A percentile compares a stretch with the other conserved stretches of the same genome.
Evolutionary conservation across 441 rosid genomes (phyloP).

Genomic region (Codiaeum variegatum): DNA sequence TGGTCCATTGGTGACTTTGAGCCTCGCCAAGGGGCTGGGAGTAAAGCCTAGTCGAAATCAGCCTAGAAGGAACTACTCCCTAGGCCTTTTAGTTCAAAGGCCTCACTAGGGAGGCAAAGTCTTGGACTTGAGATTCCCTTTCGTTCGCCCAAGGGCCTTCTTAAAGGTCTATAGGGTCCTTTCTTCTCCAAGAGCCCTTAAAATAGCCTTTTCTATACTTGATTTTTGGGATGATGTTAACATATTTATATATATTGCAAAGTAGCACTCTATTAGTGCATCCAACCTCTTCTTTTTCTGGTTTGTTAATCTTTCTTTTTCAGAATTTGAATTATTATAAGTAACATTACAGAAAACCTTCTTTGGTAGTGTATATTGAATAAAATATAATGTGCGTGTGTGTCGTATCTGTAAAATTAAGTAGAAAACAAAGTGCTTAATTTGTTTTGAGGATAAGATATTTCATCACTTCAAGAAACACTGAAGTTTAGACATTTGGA

Average conservation of each 20-base stretch:
- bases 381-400: not conserved
- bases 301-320: not conserved
- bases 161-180: no score
- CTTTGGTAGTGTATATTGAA: conserved; percentile 43
- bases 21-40: no score
- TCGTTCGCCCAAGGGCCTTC: no score
- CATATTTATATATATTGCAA: not conserved
- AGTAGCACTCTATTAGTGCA: not conserved
- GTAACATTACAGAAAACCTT: conserved; percentile 13
- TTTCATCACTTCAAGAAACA: conserved; percentile 58
- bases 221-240: no score
- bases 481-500: conserved; percentile 58
- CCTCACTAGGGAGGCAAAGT: no score
- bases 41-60: no score
- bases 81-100: no score
- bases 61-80: no score
- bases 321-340: not conserved
- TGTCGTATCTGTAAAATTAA: conserved; percentile 7
- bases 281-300: conserved; percentile 4
- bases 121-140: no score
- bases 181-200: no score
- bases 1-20: no score
- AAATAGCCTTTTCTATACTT: no score
- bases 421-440: conserved; percentile 28
- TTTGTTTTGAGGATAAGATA: conserved; percentile 32